A percentile compares a stretch with the other conserved stretches of the same genome.
These are phyloP conservation scores for Fusarium penzigii DNA, from an alignment of 2,329 filamentous ascomycete genomes.

Conservation along the genomic window DNA sequence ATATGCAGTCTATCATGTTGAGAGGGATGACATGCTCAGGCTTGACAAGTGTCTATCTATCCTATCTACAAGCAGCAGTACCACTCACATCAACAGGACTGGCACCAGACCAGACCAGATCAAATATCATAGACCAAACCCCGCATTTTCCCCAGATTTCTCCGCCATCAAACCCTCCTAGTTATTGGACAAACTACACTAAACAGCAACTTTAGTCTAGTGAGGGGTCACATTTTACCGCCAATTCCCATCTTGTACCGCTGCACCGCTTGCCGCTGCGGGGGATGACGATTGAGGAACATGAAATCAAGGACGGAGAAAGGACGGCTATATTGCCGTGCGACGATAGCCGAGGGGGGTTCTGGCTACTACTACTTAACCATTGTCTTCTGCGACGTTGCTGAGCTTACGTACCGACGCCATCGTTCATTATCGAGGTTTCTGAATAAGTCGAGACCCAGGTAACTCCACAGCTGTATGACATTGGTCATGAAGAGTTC, in stretches of 20 bases:
- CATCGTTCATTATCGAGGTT: not conserved
- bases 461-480: no score
- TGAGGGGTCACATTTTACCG: conserved; percentile 4
- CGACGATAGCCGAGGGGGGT: conserved; percentile 25
- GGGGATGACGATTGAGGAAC: not conserved
- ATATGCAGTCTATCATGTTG: no score
- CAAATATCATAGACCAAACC: conserved; percentile 4
- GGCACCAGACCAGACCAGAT: no score
- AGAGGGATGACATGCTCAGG: no score
- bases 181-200: no score
- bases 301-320: conserved; percentile 9
- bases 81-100: no score
- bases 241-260: conserved; percentile 8
- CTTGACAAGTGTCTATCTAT: no score
- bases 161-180: not conserved
- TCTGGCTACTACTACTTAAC: not conserved
- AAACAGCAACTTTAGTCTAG: not conserved
- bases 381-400: not conserved
- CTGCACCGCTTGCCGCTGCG: conserved; percentile 12
- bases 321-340: conserved; percentile 5
- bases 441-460: no score
- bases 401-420: not conserved
- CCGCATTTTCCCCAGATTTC: conserved; percentile 31
- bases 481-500: no score
- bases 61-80: no score